Conservation (phyloP, 352 stramenopile species). For the Phytophthora idaei region DNA sequence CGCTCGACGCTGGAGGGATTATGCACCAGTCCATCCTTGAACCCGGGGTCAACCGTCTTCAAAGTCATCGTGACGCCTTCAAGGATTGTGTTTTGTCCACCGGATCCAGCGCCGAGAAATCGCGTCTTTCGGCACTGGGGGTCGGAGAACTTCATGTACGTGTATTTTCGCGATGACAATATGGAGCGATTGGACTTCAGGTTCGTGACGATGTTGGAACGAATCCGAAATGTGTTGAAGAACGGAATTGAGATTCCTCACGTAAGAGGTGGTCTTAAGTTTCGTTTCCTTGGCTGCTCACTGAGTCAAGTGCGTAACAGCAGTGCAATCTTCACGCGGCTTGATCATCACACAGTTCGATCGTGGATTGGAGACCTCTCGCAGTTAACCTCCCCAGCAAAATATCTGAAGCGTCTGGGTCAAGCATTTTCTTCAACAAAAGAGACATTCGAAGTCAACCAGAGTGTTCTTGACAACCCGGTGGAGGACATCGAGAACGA, state of each 20-base stretch:
- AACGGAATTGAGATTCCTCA: conserved; percentile 49
- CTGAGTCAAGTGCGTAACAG: conserved; percentile 79
- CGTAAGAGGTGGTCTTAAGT: conserved; percentile 27
- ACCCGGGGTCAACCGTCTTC: conserved; percentile 40
- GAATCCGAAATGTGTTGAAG: conserved; percentile 48
- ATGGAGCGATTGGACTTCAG: conserved; percentile 72
- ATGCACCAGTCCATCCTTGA: conserved; percentile 26
- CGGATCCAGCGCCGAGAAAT: conserved; percentile 58
- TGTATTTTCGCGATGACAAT: conserved; percentile 86
- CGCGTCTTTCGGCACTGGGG: conserved; percentile 76
- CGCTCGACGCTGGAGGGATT: conserved; percentile 31
- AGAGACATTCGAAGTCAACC: conserved; percentile 51
- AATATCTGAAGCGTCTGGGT: conserved; percentile 80
- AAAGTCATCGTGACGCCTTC: conserved; percentile 75
- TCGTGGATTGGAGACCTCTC: conserved; percentile 70
- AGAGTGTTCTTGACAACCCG: conserved; percentile 49
- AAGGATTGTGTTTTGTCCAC: conserved; percentile 65
- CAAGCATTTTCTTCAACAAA: conserved; percentile 78
- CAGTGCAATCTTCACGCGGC: conserved; percentile 69
- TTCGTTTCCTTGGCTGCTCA: conserved; percentile 75
- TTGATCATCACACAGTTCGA: conserved; percentile 56
- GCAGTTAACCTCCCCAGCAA: conserved; percentile 54
- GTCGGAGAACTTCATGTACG: conserved; percentile 79
- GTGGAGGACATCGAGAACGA: conserved; percentile 52
- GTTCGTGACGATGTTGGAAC: conserved; percentile 36